Base-by-base conservation (phyloP, 768 basidiomycete genomes). In the Fomitopsis pulvina region DNA sequence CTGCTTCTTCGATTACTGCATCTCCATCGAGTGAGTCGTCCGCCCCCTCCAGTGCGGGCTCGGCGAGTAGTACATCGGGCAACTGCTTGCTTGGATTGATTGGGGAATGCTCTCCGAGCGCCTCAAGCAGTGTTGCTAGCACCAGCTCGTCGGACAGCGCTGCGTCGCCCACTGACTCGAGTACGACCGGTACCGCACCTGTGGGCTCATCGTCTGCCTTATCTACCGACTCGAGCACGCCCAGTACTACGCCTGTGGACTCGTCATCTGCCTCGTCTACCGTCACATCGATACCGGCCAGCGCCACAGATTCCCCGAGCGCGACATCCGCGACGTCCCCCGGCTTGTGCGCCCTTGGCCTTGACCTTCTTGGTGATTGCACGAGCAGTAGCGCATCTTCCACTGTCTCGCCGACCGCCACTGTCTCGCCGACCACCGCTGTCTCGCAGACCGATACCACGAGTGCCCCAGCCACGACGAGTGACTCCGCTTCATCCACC, bases 371-470 rank as follows among this genome's bases (percentile, higher is more conserved):
- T n/a, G 32, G 32, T 34, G 32, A 34, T 34, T 34, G 32, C 41
- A 8, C 42, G 22, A 27, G 21, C 26, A 11, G 6, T 44, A 10
- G 11, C 11, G 12, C 25, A 28, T 12, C 42, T 27, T 22, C 42
- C 11, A 24, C 42, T 44, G 42, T 11, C 7, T 27, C 45, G 27
- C 24, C 45, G 30, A n/a, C 27, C 6, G 7, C 45, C 10, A n/a
- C 28, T 5, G 46, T 10, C 45, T 54, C 58, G 50, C 32, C 53
- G n/a, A 41, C 47, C 32, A 9, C 52, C 21, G 24, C 45, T 46
- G 22, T 26, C 6, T 29, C 48, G 11, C 5, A 41, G 26, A 32
- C 30, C 20, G 28, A 16, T 16, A 28, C 55, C 20, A 41, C 29
- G 39, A 32, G n/a, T 12, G 25, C 34, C 6, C 6, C 28, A 25